These are phyloP conservation scores for Tulasnella sp. DNA, from an alignment of 768 basidiomycete genomes.

Conservation along the genomic window DNA sequence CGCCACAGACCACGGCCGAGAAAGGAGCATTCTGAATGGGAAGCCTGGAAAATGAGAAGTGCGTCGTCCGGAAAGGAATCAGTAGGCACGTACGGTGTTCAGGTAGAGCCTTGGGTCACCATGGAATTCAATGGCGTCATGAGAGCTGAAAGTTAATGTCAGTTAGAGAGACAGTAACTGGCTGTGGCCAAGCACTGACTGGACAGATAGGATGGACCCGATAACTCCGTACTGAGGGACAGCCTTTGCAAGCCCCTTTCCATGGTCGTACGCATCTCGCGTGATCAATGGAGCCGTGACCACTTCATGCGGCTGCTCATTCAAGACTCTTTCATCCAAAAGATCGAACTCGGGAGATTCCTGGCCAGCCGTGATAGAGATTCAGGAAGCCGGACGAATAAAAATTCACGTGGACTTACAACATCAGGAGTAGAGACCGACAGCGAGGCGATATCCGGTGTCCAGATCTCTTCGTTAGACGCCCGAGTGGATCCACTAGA, in stretches of 20 bases:
- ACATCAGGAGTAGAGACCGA: too few species aligned
- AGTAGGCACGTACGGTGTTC: conserved; percentile 41
- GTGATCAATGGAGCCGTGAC: conserved; percentile 12
- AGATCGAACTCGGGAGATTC: conserved; percentile 2
- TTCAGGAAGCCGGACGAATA: too few species aligned
- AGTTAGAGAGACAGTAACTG: background rate
- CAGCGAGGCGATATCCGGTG: too few species aligned
- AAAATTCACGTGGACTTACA: too few species aligned
- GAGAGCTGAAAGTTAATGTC: conserved; percentile 26
- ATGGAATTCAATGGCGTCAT: conserved; percentile 27
- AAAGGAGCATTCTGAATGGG: conserved; percentile 8
- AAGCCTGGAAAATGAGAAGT: background rate
- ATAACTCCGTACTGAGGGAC: conserved; percentile 52
- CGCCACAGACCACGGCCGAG: conserved; percentile 16
- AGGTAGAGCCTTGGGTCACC: conserved; percentile 48
- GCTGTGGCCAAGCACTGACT: conserved; percentile 29
- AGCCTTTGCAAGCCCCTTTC: background rate
- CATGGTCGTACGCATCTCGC: conserved; percentile 6
- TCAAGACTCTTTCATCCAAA: background rate
- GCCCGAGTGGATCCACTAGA: too few species aligned
- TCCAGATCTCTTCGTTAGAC: too few species aligned
- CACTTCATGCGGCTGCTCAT: conserved; percentile 4
- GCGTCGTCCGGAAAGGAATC: conserved; percentile 15
- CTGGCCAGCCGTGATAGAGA: too few species aligned
- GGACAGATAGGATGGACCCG: conserved; percentile 36